phyloP scores from a whole-genome alignment of 257 asterid genomes.

The Gynochthodes officinalis region DNA sequence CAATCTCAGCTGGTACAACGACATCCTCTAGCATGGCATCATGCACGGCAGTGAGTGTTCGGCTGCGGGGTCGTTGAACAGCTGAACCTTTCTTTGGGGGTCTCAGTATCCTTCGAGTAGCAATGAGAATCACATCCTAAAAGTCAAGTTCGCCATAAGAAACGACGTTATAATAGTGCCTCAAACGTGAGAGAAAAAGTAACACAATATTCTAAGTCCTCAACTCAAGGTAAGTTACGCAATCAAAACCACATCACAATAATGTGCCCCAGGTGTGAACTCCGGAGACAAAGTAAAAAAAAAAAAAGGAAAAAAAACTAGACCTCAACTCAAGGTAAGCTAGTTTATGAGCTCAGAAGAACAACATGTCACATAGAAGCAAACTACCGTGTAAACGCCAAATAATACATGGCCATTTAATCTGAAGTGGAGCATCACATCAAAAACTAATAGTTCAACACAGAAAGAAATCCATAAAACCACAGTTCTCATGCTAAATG shows the following conservation, averaged over 20 bases:
- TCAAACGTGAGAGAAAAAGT: not conserved
- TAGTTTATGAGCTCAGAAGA: not conserved
- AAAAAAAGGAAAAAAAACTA: too few species aligned
- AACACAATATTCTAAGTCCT: not conserved
- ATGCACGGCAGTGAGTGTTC: slow-evolving; percentile 87
- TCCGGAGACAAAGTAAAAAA: not conserved
- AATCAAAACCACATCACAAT: too few species aligned
- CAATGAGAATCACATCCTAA: slow-evolving; percentile 75
- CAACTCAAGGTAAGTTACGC: too few species aligned
- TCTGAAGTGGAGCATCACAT: not conserved
- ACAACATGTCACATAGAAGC: not conserved
- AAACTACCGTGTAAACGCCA: not conserved
- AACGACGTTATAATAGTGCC: not conserved
- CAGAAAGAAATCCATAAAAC: too few species aligned
- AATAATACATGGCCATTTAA: not conserved
- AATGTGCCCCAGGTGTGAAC: too few species aligned
- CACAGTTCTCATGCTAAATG: not conserved
- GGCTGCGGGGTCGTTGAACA: slow-evolving; percentile 72
- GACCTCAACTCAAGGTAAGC: too few species aligned
- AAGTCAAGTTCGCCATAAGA: not conserved
- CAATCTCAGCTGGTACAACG: slow-evolving; percentile 83
- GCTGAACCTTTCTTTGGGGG: slow-evolving; percentile 96
- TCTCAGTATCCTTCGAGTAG: slow-evolving; percentile 73
- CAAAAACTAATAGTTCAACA: not conserved
- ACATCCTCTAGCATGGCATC: slow-evolving; percentile 87